Base-by-base conservation (phyloP, 345 rosid genomes). In the Combretum micranthum region DNA sequence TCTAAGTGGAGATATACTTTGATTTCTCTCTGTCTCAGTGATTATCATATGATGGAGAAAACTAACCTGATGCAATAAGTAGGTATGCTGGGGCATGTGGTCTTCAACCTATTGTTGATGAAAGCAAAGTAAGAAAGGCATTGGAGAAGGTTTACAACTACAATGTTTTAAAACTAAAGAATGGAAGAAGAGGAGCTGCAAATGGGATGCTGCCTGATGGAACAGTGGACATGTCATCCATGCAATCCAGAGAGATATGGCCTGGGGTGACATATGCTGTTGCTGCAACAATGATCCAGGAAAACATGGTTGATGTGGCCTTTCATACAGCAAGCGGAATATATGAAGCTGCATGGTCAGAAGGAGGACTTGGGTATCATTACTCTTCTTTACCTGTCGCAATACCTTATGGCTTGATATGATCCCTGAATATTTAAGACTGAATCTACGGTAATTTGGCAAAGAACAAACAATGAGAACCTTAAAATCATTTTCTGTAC, bases 181-280 rank as follows among this genome's bases (percentile, higher is more conserved):
- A 68, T 16, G 98, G 97, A 44, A 88, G 68, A 62, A 79, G 82
- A 19, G 98, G 98, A 50, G 96, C 97, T 4, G 76, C 88, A 47
- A 92, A 92, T n/a, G 98, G 97, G 46, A 92, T 92, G 98, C 83
- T 83, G 17, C 96, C 97, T 0, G 71, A 83, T 63, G 97, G 97
- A 20, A 79, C 54, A 56, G 84, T 92, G 39, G 99, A 92, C 70
- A 71, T 67, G 66, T 71, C 94, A 16, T 69, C 87, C 0, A 74
- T 89, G 91, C 99, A 86, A 63, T 84, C 97, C 14, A 75, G 97
- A 64, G 99, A 92, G 74, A 85, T 89, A 62, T 89, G 99, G 99
- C 64, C 99, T 0, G 99, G 99, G 45, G 97, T 92, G 56, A 92
- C 99, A 4, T 92, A 92, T 52, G 94, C 87, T 0, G 75, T 92